Base-by-base conservation (phyloP, 2,329 filamentous ascomycete genomes). In the Colletotrichum tropicicola region DNA sequence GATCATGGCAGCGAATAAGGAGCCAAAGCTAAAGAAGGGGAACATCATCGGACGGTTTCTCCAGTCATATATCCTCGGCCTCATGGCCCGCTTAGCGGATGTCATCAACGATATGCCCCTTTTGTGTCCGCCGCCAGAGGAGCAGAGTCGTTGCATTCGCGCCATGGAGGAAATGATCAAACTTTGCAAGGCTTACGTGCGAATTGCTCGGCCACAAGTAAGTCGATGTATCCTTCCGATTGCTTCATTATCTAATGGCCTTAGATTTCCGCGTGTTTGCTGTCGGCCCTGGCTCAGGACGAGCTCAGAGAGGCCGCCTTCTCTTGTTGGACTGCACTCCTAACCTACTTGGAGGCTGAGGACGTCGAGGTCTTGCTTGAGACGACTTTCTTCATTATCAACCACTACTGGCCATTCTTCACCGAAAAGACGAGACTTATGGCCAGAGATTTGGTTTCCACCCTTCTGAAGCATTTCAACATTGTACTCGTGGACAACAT, bases 151-250 rank as follows among this genome's bases (percentile, higher is more conserved):
- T 63, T 94, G 91, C 70, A 88, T 99, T 8, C 87, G 88, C 68
- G 94, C 93, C 5, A 91, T 99, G 73, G 92, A 93, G 70, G 93
- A 97, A 74, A 92, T 99, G 87, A 91, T 98, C 52, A 88, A 83
- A 57, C 82, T 97, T 51, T 92, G 92, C 45, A 91, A 89, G 71
- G 84, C 84, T 3, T 89, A 92, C 72, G 88, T 94, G 30, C 90
- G 89, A 66, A 89, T 91, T 70, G 96, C 93, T 52, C 83, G 97
- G 41, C 95, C 96, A 21, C 95, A 98, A 82, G 92, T 93, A 77
- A 70, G 83, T 77, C 55, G 45, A 45, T 45, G 6, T 10, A 54
- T 9, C 19, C 6, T 17, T 21, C 17, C 15, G 51, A n/a, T 44
- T 63, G 41, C 73, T 79, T 49, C 79, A 32, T 12, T 7, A 13